Base-by-base conservation (phyloP, 1,284 basidiomycete genomes). In the Leccinum pachyderme region DNA sequence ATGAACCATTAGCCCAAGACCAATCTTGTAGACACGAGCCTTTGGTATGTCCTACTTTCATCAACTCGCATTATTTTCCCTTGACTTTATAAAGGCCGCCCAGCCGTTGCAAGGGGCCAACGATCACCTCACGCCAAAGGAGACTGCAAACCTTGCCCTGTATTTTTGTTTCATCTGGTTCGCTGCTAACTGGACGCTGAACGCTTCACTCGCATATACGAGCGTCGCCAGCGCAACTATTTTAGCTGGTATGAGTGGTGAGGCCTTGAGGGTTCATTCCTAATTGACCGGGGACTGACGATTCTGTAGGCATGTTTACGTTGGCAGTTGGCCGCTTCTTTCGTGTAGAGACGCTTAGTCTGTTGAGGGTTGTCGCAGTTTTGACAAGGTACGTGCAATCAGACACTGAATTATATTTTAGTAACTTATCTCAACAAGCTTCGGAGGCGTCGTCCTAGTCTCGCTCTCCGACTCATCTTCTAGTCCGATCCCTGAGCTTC, bases 191-290 rank as follows among this genome's bases (percentile, higher is more conserved):
- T 97, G 93, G 92, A 73, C 85, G 7, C 74, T 95, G 45, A 96
- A 95, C 69, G 86, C 86, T 1, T 79, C 89, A 9, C 77, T 97
- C 47, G 85, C 83, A 35, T 90, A 87, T 70, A 97, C 95, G 2
- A 93, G 86, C 63, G 95, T 97, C 25, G 91, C 93, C 4, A 95
- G 92, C 67, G 86, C 91, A 25, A 97, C 94, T 4, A 89, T 98
- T 43, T 72, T 97, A 49, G 89, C 91, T 4, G 87, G 87, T 66
- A 95, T 87, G 77, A 94, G 92, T 61, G 93, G 94, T 91, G 70
- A 57, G 87, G 11, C 18, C 18, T 22, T 22, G 6, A 22, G 18
- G 37, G 18, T 22, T 18, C 37, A 11, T 44, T 28, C 7, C 5
- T 46, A 39, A 7, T 35, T 28, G 45, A 9, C 9, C 32, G 28